These are phyloP conservation scores for Vicia villosa DNA, from an alignment of 306 rosid genomes.

Conservation along the genomic window DNA sequence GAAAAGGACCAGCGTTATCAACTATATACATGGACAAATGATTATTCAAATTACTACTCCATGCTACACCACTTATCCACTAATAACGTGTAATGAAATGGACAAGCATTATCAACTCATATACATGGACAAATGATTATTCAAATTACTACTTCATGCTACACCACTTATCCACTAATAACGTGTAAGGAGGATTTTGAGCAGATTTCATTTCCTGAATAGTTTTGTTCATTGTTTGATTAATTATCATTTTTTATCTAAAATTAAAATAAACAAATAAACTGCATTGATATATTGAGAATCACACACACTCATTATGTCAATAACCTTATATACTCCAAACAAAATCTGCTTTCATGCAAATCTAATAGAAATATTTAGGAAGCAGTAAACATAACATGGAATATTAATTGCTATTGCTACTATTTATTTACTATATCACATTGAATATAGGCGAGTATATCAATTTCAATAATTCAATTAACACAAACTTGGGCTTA, in stretches of 20 bases:
- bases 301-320: constrained; percentile 26
- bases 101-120: constrained; percentile 20
- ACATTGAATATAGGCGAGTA: background rate
- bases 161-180: background rate
- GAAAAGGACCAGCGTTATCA: constrained; percentile 10
- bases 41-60: constrained; percentile 23
- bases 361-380: constrained; percentile 25
- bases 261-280: background rate
- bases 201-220: constrained; percentile 5
- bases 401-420: background rate
- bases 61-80: constrained; percentile 3
- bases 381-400: constrained; percentile 25
- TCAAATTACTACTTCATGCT: constrained; percentile 24
- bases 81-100: background rate
- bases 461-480: constrained; percentile 22
- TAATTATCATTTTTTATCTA: constrained; percentile 8
- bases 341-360: constrained; percentile 18
- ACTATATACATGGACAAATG: constrained; percentile 6
- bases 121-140: background rate
- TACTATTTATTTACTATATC: background rate
- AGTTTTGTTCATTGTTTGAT: background rate
- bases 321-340: constrained; percentile 26
- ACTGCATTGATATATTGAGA: constrained; percentile 27
- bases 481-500: constrained; percentile 29
- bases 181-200: background rate